These are phyloP conservation scores for Chrysanthemum makinoi DNA, from an alignment of 129 eudicot species.

Conservation along the genomic window DNA sequence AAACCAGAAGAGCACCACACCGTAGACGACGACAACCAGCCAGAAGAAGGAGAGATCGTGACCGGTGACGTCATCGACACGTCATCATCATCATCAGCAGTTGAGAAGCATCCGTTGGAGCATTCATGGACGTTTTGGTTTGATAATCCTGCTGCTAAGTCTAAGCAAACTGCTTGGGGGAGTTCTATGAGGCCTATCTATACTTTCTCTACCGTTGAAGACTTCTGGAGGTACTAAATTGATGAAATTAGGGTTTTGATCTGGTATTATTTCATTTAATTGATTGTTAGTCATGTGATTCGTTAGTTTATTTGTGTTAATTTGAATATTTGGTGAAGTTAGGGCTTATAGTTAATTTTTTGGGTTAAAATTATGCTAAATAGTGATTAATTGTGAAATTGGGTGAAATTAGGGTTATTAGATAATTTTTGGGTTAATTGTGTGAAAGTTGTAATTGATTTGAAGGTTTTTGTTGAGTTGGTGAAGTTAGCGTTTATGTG, in stretches of 20 bases:
- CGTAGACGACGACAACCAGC: slow-evolving; percentile 33
- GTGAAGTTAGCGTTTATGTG: too few relatives aligned
- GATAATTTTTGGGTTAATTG: too few relatives aligned
- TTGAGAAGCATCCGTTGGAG: slow-evolving; percentile 61
- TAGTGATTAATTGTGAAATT: too few relatives aligned
- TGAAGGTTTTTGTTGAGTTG: too few relatives aligned
- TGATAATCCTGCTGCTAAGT: slow-evolving; percentile 50
- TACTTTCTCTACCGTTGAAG: slow-evolving; percentile 81
- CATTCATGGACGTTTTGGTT: slow-evolving; percentile 91
- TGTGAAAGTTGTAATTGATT: too few relatives aligned
- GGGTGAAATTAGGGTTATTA: too few relatives aligned
- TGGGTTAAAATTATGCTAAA: too few relatives aligned
- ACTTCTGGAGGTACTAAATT: slow-evolving; percentile 68
- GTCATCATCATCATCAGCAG: slow-evolving; percentile 29
- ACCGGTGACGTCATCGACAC: slow-evolving; percentile 41
- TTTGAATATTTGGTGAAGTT: too few relatives aligned
- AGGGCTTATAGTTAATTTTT: too few relatives aligned
- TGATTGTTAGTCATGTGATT: too few relatives aligned
- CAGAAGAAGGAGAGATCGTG: slow-evolving; percentile 71
- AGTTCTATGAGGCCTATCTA: slow-evolving; percentile 68
- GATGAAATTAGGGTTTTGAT: slow-evolving; percentile 1
- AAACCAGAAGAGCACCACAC: slow-evolving; percentile 27
- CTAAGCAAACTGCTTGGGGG: slow-evolving; percentile 67
- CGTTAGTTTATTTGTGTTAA: too few relatives aligned
- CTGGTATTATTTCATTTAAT: background rate